A percentile compares a stretch with the other conserved stretches of the same genome.
phyloP scores from a whole-genome alignment of 2,329 filamentous ascomycete species.

The Arthrocladium fulminans region DNA sequence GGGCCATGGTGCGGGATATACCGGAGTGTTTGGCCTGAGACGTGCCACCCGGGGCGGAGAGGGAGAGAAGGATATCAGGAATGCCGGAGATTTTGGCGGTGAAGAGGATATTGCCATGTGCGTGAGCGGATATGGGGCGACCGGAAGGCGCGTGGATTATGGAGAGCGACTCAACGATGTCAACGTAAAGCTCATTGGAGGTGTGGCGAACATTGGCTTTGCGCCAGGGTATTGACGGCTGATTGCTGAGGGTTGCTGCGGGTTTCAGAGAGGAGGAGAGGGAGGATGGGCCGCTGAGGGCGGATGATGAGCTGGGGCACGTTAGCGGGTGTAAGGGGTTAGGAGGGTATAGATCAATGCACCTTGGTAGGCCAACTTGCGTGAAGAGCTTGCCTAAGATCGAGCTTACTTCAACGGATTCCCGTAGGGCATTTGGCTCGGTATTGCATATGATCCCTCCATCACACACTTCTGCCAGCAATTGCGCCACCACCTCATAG shows the following conservation, averaged over 20 bases:
- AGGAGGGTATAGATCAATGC: constrained; percentile 16
- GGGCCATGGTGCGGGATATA: constrained; percentile 64
- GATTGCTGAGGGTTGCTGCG: constrained; percentile 27
- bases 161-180: constrained; percentile 80
- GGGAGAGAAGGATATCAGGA: constrained; percentile 73
- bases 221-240: constrained; percentile 70
- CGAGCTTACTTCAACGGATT: constrained; percentile 84
- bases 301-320: constrained; percentile 31
- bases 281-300: constrained; percentile 31
- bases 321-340: neutral
- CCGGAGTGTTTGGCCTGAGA: constrained; percentile 42
- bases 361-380: constrained; percentile 75
- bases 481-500: constrained; percentile 89
- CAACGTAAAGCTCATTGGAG: constrained; percentile 93
- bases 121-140: constrained; percentile 73
- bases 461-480: constrained; percentile 94
- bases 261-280: constrained; percentile 33
- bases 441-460: constrained; percentile 81
- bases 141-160: constrained; percentile 89
- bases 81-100: constrained; percentile 91
- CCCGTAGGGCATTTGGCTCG: constrained; percentile 83
- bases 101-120: constrained; percentile 87
- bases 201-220: constrained; percentile 88
- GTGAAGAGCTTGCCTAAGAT: constrained; percentile 82
- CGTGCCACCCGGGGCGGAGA: constrained; percentile 73